A percentile compares a stretch with the other conserved stretches of the same genome.
Evolutionary conservation across 495 filamentous ascomycete genomes (phyloP).

Genomic region (Sphaerosporella brunnea): DNA sequence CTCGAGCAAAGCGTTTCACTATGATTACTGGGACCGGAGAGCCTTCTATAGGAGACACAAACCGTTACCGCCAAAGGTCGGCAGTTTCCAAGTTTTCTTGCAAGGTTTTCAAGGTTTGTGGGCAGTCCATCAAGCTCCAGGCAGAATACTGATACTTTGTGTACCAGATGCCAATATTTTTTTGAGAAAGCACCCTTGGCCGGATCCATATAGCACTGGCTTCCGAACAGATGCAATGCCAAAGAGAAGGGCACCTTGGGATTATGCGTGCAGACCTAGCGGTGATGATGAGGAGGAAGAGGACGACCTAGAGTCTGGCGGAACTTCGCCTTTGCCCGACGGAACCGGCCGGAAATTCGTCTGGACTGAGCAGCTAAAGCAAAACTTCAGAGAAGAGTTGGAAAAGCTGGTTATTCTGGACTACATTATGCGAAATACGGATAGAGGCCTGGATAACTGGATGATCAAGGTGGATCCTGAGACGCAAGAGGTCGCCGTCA

Average conservation of each 20-base stretch:
- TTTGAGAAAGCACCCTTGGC: conserved; percentile 87
- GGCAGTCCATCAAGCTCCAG: not conserved
- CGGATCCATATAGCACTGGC: conserved; percentile 70
- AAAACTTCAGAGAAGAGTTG: conserved; percentile 82
- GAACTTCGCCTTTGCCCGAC: conserved; percentile 33
- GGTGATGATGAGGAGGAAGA: conserved; percentile 52
- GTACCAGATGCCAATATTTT: conserved; percentile 72
- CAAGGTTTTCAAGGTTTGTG: conserved; percentile 58
- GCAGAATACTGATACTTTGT: conserved; percentile 7
- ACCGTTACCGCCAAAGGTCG: conserved; percentile 73
- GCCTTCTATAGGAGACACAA: conserved; percentile 75
- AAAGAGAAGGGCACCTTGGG: conserved; percentile 65
- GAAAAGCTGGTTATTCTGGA: conserved; percentile 96
- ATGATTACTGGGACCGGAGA: conserved; percentile 90
- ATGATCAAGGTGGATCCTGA: conserved; percentile 94
- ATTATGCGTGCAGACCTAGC: conserved; percentile 65
- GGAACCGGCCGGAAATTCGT: conserved; percentile 40
- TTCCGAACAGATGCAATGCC: conserved; percentile 53
- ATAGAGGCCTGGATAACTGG: conserved; percentile 95
- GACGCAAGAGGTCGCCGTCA: conserved; percentile 62
- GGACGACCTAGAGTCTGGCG: conserved; percentile 37
- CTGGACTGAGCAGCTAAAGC: conserved; percentile 80
- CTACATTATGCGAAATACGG: conserved; percentile 98
- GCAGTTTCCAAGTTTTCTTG: conserved; percentile 93
- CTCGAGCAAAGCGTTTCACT: conserved; percentile 92